Conservation (phyloP, 2,329 filamentous ascomycete genomes). For the Aspergillus sp. region DNA sequence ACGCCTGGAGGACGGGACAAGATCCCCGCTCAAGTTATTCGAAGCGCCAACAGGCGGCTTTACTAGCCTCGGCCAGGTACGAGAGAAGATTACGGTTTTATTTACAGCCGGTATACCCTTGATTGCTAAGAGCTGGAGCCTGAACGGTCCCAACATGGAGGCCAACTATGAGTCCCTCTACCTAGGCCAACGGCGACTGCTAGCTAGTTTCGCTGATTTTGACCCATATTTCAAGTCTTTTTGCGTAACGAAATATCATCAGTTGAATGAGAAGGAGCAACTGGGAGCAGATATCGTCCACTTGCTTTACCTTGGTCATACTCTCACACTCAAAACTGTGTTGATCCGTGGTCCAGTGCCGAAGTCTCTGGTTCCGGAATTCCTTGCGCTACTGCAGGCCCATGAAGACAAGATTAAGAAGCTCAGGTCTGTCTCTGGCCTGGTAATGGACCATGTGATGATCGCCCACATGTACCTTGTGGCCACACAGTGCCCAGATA, state of each 20-base stretch:
- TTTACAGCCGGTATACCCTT: not conserved
- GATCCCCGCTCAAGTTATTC: not conserved
- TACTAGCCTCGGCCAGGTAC: not conserved
- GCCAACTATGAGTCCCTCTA: not conserved
- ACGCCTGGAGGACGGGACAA: not conserved
- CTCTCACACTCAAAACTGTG: conserved; percentile 3
- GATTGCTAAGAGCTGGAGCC: not conserved
- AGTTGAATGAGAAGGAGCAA: not conserved
- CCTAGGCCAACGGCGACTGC: not conserved
- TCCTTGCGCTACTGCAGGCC: not conserved
- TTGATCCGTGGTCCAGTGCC: not conserved
- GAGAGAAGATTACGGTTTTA: not conserved
- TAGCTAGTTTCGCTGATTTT: not conserved
- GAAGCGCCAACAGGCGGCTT: not conserved
- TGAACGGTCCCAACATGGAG: not conserved
- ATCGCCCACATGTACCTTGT: not conserved
- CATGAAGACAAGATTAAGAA: not conserved
- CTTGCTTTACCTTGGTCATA: conserved; percentile 3
- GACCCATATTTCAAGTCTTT: not conserved
- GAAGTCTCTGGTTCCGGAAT: not conserved
- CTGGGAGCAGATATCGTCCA: not conserved
- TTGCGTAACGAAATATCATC: not conserved
- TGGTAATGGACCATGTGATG: not conserved
- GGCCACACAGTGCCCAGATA: not conserved
- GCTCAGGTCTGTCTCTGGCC: not conserved